A percentile compares a stretch with the other conserved stretches of the same genome.
phyloP scores from a whole-genome alignment of 2,329 filamentous ascomycete genomes.

The Pestalotiopsis sp. region DNA sequence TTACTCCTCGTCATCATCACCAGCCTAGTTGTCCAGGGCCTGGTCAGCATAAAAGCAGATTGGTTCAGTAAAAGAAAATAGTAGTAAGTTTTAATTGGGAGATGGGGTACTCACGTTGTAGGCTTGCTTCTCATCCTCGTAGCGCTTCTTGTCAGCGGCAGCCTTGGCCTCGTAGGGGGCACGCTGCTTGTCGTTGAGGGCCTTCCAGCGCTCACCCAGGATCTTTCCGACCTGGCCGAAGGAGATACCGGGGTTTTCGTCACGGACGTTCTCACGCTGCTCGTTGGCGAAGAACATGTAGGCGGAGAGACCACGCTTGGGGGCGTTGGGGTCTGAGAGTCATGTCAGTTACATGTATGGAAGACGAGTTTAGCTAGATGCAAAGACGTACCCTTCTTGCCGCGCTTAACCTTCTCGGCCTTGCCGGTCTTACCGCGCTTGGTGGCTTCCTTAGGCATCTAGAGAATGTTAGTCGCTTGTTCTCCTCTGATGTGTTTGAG shows the following conservation, averaged over 20 bases:
- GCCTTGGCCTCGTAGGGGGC: constrained; percentile 96
- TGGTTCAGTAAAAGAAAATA: constrained; percentile 20
- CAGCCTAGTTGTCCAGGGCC: constrained; percentile 51
- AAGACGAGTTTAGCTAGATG: background rate
- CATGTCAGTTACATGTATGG: constrained; percentile 15
- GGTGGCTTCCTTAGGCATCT: constrained; percentile 62
- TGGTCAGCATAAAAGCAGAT: constrained; percentile 32
- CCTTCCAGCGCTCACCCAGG: constrained; percentile 99
- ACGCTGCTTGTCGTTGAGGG: constrained; percentile 89
- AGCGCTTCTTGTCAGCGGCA: constrained; percentile 96
- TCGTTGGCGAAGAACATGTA: constrained; percentile 99
- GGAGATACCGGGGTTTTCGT: constrained; percentile 96
- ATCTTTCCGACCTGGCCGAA: constrained; percentile 99
- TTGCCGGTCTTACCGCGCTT: constrained; percentile 56
- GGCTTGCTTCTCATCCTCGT: constrained; percentile 95
- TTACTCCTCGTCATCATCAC: constrained; percentile 51
- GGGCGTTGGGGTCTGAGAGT: constrained; percentile 84
- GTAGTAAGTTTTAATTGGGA: constrained; percentile 8
- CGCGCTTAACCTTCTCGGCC: constrained; percentile 54
- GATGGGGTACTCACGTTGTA: constrained; percentile 72
- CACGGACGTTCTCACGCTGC: constrained; percentile 95
- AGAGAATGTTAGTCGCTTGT: constrained; percentile 33
- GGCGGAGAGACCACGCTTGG: constrained; percentile 98
- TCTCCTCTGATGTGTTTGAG: background rate
- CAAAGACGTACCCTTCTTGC: constrained; percentile 62